Evolutionary conservation across 306 rosid species (phyloP), one percentile per base, ranked within the genome.

Genomic region (Vigna unguiculata): DNA sequence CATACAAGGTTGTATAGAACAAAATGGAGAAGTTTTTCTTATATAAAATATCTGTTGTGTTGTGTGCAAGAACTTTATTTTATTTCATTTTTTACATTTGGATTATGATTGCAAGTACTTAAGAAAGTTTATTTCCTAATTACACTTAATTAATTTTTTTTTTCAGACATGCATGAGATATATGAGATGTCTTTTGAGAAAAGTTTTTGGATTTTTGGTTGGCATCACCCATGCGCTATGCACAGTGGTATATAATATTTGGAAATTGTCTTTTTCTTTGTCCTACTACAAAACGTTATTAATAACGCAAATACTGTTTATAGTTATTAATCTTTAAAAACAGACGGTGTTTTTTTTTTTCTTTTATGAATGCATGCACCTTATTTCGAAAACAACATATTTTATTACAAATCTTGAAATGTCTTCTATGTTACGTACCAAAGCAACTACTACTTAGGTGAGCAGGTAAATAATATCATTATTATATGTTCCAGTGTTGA

Each of bases 1-100:
- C 16, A 68, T 45, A 25, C 45, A 25, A 15, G 64, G n/a, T n/a
- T n/a, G n/a, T 20, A n/a, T 2, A 12, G 5, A 43, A 28, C 32
- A 41, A 13, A 41, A 9, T 13, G 28, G 41, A 45, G 71, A 7
- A 69, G 58, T 81, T 81, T 78, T 74, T 48, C 47, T 61, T 81
- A 38, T 55, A 58, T 78, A 43, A 46, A 32, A 61, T 53, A 52
- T 70, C 40, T 49, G 28, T 24, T 2, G 2, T 59, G 66, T 71
- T 71, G 22, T 53, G 21, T 21, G 74, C 24, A 62, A 64, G 24
- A 48, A 69, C 25, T 14, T 40, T n/a, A 24, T 74, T 53, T 4
- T 38, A 5, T 1, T 62, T 41, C 17, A 64, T 51, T 76, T 28
- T 28, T 28, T 34, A 61, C 22, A 61, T 64, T 58, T 68, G 25